Percentiles rank a stretch among this genome's conserved stretches.
phyloP scores from a whole-genome alignment of 169 alveolate species.

The Eimeria maxima region DNA sequence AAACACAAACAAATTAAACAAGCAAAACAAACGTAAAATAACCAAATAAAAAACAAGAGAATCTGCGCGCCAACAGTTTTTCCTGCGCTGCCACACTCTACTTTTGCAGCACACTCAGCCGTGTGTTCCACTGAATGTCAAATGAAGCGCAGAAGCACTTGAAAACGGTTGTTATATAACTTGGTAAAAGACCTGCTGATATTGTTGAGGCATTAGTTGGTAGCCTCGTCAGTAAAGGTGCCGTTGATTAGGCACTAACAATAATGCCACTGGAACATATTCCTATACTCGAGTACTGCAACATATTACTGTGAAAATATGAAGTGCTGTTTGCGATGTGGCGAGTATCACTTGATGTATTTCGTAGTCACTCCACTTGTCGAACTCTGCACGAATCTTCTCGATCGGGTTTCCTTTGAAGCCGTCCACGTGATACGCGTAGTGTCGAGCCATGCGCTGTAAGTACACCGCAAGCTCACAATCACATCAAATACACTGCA shows the following conservation, averaged over 20 bases:
- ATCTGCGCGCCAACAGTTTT: not conserved
- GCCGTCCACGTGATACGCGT: conserved; percentile 75
- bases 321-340: no score
- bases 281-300: no score
- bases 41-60: not conserved
- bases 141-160: no score
- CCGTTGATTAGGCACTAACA: no score
- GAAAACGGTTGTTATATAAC: no score
- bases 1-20: not conserved
- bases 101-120: no score
- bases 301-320: no score
- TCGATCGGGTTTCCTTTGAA: conserved; percentile 79
- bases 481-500: not conserved
- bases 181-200: no score
- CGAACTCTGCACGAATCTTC: conserved; percentile 71
- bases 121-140: no score
- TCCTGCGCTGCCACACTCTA: not conserved
- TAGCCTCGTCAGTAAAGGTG: not conserved
- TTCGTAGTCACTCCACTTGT: conserved; percentile 84
- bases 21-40: not conserved
- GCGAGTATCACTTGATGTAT: conserved; percentile 75
- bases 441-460: conserved; percentile 78
- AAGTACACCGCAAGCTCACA: not conserved
- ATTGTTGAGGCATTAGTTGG: not conserved
- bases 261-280: no score